Evolutionary conservation across 768 basidiomycete genomes (phyloP), one percentile per base, ranked within the genome.

Genomic region (Leccinum incarnatum): DNA sequence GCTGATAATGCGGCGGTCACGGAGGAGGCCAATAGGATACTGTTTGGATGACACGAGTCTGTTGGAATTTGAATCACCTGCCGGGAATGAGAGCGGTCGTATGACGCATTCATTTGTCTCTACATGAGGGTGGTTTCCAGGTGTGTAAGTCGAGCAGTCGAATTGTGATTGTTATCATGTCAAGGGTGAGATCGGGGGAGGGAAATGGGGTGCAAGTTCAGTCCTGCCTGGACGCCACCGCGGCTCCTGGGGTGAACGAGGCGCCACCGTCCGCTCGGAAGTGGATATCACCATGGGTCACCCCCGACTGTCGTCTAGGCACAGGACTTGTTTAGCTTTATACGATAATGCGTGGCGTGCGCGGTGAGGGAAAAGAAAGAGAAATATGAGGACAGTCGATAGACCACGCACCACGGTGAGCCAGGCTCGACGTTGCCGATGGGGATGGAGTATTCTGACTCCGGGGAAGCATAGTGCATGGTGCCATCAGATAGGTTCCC

Each of bases 1-100:
- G 55, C 54, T 37, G 58, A 53, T 32, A 64, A 63, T 29, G 51
- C 56, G 12, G 58, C 54, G n/a, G 65, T 72, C 11, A 61, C 74
- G 36, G 62, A 68, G 12, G 62, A 65, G 53, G 73, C 71, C 1
- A 76, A 76, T 53, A 62, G 47, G 32, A 65, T 69, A 15, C 52
- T 72, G 29, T 70, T 74, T 40, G 62, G 61, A 17, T 69, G 36
- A 71, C 5, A 11, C 19, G 10, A 11, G n/a, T n/a, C 10, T 42
- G 10, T 37, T 37, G n/a, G 10, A 23, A 17, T 1, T 21, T 19
- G 17, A n/a, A 19, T 25, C 37, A 49, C 42, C 30, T 7, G 37
- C 49, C 15, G 32, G 46, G 1, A 4, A n/a, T 42, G 40, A 40
- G 37, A 40, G 6, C 17, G 37, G 37, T n/a, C 8, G 12, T 40